phyloP scores from a whole-genome alignment of 2,329 filamentous ascomycete species.

The Exserohilum rostratum region DNA sequence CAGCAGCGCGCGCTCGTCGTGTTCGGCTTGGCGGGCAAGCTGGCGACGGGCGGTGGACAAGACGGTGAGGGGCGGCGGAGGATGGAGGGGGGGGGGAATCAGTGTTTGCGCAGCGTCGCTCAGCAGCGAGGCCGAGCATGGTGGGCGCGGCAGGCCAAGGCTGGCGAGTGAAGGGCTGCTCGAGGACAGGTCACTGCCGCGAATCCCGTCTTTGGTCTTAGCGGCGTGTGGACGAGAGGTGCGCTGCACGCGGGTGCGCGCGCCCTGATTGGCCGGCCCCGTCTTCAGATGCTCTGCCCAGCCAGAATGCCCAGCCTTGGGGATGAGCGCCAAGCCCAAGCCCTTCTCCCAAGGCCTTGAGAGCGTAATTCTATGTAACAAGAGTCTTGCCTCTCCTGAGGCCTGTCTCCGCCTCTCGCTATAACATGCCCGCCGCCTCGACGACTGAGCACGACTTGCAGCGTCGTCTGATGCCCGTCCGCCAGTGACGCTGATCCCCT shows the following conservation, averaged over 20 bases:
- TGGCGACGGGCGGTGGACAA: background rate
- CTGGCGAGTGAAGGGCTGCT: background rate
- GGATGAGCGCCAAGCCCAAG: conserved; percentile 40
- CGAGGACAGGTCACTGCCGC: conserved; percentile 26
- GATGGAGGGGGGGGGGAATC: background rate
- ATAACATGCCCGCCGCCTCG: conserved; percentile 45
- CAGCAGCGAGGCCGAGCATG: conserved; percentile 18
- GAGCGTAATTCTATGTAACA: conserved; percentile 41
- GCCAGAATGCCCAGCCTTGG: conserved; percentile 36
- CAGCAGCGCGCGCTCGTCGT: too few species aligned
- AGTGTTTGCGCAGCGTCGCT: conserved; percentile 12
- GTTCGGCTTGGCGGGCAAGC: conserved; percentile 8
- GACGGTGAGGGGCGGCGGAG: background rate
- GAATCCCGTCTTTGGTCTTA: conserved; percentile 35
- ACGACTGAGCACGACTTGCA: conserved; percentile 21
- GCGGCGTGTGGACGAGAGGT: conserved; percentile 17
- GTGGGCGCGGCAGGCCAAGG: conserved; percentile 14
- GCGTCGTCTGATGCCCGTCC: conserved; percentile 35
- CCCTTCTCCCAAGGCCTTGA: conserved; percentile 40
- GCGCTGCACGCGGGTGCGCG: conserved; percentile 6
- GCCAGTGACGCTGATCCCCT: conserved; percentile 26
- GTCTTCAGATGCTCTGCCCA: conserved; percentile 22
- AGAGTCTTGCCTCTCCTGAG: conserved; percentile 44
- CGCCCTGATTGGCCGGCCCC: conserved; percentile 31
- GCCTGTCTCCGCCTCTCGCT: conserved; percentile 32